Evolutionary conservation across 2,329 filamentous ascomycete genomes (phyloP).

Genomic region (Rhynchosporium graminicola): DNA sequence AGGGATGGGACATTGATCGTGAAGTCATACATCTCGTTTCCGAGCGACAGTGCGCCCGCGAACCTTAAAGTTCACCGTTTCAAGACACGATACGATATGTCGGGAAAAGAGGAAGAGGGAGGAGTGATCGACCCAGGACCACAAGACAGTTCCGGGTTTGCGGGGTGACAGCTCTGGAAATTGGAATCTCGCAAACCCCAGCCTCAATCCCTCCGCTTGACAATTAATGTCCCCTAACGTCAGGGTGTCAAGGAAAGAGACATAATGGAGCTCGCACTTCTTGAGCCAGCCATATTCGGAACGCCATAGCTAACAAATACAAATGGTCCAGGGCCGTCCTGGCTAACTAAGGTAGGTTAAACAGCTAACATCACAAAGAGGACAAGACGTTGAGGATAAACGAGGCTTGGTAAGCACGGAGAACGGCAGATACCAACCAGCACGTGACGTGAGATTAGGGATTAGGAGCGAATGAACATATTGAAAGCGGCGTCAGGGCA

Average conservation of each 20-base stretch:
- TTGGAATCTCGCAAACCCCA: background rate
- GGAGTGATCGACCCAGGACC: background rate
- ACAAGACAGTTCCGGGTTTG: background rate
- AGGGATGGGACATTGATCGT: conserved; percentile 3
- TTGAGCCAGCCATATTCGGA: too few species aligned
- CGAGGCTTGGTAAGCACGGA: conserved; percentile 2
- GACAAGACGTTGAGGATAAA: conserved; percentile 9
- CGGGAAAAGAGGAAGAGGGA: background rate
- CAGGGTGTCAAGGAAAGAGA: too few species aligned
- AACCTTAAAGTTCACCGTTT: background rate
- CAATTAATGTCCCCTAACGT: too few species aligned
- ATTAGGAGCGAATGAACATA: too few species aligned
- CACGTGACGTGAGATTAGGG: background rate
- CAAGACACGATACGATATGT: background rate
- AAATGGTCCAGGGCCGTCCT: background rate
- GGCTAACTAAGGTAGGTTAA: too few species aligned
- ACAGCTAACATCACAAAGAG: background rate
- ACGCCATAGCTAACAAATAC: too few species aligned
- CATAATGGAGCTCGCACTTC: too few species aligned
- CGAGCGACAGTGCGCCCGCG: background rate
- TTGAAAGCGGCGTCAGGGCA: too few species aligned
- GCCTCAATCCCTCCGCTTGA: background rate
- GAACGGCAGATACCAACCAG: background rate
- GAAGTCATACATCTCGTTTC: background rate
- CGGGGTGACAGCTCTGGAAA: background rate